Evolutionary conservation across 2,329 filamentous ascomycete species (phyloP), one percentile per base, ranked within the genome.

Genomic region (Botrytis aclada): DNA sequence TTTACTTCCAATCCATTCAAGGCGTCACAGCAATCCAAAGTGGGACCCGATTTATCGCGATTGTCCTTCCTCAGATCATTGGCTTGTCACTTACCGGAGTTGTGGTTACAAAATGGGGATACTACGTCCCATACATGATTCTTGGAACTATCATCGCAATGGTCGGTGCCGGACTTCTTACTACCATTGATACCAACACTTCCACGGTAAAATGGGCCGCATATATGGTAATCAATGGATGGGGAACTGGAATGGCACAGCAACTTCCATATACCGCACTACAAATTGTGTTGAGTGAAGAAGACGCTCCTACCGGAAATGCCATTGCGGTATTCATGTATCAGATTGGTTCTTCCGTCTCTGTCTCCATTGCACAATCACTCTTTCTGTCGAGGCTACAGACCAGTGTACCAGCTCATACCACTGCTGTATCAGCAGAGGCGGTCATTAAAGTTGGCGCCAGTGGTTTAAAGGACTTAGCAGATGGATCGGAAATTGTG

Each of bases 261-360:
- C 85, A 87, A 74, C 81, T 85, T 22, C 84, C 85, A 72, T 84
- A 86, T 78, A 85, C 85, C 74, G 83, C 82, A 34, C 81, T 83
- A 8, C 84, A 86, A 39, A 72, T 87, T 1, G 84, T 86, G 0
- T 81, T 88, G 34, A 65, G 61, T 34, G 69, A 71, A 32, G 37
- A 65, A 37, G 69, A 71, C n/a, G 45, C 47, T 16, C 37, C 47
- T 37, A 64, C 61, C 12, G 69, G 69, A 37, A 65, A 71, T 58
- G 69, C 60, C 4, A 65, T 71, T n/a, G 62, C 51, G 29, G 62
- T 72, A 34, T 72, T 67, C 32, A 43, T 60, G 22, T 67, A 43
- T 14, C 61, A 72, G 22, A 60, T 73, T 25, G 54, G 71, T 43
- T 58, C 32, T 37, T 70, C 65, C 3, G 51, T 73, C 16, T 62